These are phyloP conservation scores for Porogramme epimiltina DNA, from an alignment of 1,284 basidiomycete species.

Conservation along the genomic window DNA sequence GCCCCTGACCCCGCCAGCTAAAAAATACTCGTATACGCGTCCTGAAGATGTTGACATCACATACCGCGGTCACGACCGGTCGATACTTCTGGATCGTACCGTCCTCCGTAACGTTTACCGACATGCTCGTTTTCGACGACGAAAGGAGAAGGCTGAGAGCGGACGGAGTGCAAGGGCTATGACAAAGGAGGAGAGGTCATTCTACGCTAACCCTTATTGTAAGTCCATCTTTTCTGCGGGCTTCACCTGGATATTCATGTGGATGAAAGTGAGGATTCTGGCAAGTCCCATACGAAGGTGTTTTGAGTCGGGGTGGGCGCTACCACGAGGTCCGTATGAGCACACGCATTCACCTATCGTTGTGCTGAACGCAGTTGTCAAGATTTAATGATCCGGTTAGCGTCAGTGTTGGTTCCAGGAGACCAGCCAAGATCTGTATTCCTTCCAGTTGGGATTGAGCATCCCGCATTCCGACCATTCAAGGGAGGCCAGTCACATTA, in stretches of 20 bases:
- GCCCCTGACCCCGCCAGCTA: background rate
- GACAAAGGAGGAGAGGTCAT: conserved; percentile 59
- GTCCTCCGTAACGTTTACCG: conserved; percentile 20
- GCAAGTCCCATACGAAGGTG: conserved; percentile 63
- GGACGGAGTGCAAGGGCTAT: conserved; percentile 53
- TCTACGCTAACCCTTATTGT: conserved; percentile 79
- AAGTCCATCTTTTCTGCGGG: conserved; percentile 28
- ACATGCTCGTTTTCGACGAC: conserved; percentile 16
- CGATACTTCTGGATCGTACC: conserved; percentile 24
- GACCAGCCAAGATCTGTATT: conserved; percentile 30
- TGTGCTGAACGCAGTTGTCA: background rate
- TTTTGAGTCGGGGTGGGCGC: conserved; percentile 44
- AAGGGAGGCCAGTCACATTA: conserved; percentile 50
- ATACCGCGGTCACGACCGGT: conserved; percentile 22
- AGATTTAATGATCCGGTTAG: conserved; percentile 73
- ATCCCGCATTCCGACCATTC: conserved; percentile 55
- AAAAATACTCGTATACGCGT: conserved; percentile 5
- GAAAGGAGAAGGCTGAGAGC: conserved; percentile 12
- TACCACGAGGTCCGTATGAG: conserved; percentile 59
- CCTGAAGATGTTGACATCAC: conserved; percentile 23
- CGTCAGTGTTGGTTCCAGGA: conserved; percentile 44
- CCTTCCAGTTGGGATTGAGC: conserved; percentile 69
- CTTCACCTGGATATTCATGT: background rate
- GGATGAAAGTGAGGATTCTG: conserved; percentile 67
- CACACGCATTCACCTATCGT: background rate